Percentiles rank a stretch among this genome's conserved stretches.
Evolutionary conservation across 352 stramenopile genomes (phyloP).

Genomic region (Globisporangium megalacanthum): DNA sequence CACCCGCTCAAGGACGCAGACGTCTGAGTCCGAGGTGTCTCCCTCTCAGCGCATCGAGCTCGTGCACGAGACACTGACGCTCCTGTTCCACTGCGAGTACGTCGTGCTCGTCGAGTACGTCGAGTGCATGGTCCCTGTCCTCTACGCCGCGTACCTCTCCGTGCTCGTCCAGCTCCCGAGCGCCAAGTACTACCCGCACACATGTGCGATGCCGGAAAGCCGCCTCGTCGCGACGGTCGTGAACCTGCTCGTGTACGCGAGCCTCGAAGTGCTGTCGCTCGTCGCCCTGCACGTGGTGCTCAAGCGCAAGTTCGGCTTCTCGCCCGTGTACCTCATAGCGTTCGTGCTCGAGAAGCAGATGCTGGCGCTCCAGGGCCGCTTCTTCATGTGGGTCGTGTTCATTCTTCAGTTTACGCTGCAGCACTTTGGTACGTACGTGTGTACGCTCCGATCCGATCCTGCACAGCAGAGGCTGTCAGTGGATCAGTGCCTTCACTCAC

Average conservation of each 20-base stretch:
- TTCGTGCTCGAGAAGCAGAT: constrained; percentile 43
- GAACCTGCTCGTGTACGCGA: constrained; percentile 10
- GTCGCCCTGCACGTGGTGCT: constrained; percentile 4
- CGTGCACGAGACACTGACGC: constrained; percentile 4
- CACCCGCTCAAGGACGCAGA: not conserved
- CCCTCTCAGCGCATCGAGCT: not conserved
- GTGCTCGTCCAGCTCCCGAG: constrained; percentile 6
- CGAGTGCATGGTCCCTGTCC: constrained; percentile 13
- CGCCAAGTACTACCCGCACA: constrained; percentile 6
- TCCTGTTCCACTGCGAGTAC: constrained; percentile 19
- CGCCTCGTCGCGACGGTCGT: not conserved
- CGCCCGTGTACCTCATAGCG: constrained; percentile 34
- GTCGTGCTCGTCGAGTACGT: constrained; percentile 21
- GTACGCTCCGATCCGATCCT: no score
- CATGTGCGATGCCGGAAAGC: not conserved
- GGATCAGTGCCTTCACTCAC: no score
- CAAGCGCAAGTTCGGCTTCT: constrained; percentile 3
- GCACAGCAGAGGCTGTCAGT: no score
- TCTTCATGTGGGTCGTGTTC: no score
- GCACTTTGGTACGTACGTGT: no score
- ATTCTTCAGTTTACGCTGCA: no score
- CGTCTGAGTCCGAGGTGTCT: no score
- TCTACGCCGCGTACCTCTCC: constrained; percentile 8
- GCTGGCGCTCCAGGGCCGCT: constrained; percentile 20
- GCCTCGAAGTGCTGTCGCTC: constrained; percentile 13